Evolutionary conservation across 1,284 basidiomycete genomes (phyloP).

Genomic region (Trichosporon asahii): DNA sequence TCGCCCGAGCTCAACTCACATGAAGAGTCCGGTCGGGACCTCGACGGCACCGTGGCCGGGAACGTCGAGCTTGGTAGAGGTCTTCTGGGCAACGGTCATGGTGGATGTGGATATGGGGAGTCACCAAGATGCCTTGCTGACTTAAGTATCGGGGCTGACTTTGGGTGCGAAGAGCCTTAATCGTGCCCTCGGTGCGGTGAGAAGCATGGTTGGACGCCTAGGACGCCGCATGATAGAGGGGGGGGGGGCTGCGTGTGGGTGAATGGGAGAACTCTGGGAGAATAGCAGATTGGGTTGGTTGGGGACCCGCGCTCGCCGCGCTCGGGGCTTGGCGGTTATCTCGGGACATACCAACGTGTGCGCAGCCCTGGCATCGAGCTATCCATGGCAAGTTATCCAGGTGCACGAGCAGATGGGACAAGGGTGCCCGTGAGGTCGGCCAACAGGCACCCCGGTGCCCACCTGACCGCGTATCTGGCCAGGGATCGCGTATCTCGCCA

Average conservation of each 20-base stretch:
- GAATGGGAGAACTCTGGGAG: constrained; percentile 5
- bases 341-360: background rate
- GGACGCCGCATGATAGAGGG: background rate
- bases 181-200: background rate
- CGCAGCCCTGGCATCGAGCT: background rate
- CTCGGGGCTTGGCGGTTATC: constrained; percentile 4
- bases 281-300: background rate
- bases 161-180: background rate
- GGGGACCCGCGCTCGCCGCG: background rate
- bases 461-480: background rate
- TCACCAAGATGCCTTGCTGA: background rate
- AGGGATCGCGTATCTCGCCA: background rate
- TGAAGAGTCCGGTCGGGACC: constrained; percentile 80
- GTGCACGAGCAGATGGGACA: background rate
- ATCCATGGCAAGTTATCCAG: background rate
- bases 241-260: background rate
- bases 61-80: constrained; percentile 23
- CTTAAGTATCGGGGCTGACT: background rate
- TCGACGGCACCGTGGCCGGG: constrained; percentile 53
- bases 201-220: background rate
- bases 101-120: background rate
- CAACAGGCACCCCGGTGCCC: background rate
- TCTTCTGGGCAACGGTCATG: constrained; percentile 14
- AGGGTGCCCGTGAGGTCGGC: too few relatives aligned
- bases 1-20: constrained; percentile 46